Conservation (phyloP, 495 filamentous ascomycete species). For the Hyphodiscus hymeniophilus region DNA sequence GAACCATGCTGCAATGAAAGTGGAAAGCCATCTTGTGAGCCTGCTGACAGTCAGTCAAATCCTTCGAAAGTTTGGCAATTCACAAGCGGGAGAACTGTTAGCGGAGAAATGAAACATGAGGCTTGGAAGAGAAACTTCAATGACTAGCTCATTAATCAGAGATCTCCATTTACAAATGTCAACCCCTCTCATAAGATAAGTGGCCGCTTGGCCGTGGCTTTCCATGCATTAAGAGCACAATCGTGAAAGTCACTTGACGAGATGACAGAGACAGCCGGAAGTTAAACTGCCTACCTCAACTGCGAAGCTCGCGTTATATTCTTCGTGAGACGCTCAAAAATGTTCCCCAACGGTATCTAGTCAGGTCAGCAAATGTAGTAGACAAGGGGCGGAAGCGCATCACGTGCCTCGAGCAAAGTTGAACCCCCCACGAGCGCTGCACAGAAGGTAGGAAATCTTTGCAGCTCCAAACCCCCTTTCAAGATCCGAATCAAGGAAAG, state of each 20-base stretch:
- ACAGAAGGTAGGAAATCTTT: slow-evolving; percentile 78
- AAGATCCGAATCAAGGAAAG: slow-evolving; percentile 35
- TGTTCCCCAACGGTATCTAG: slow-evolving; percentile 25
- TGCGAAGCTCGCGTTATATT: slow-evolving; percentile 25
- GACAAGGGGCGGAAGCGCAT: slow-evolving; percentile 1
- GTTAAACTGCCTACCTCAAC: slow-evolving; percentile 22
- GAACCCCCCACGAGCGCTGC: slow-evolving; percentile 68
- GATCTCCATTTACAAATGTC: too few relatives aligned
- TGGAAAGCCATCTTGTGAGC: slow-evolving; percentile 35
- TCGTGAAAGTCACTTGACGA: background rate
- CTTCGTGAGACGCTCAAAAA: slow-evolving; percentile 19
- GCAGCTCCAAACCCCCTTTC: slow-evolving; percentile 36
- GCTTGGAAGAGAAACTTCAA: background rate
- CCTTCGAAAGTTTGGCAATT: background rate
- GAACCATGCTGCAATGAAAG: slow-evolving; percentile 43
- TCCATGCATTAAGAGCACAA: background rate
- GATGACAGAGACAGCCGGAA: background rate
- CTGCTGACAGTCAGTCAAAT: slow-evolving; percentile 7
- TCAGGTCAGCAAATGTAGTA: background rate
- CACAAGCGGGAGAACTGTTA: background rate
- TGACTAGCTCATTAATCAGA: too few relatives aligned
- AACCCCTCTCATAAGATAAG: too few relatives aligned
- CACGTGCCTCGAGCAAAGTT: slow-evolving; percentile 57
- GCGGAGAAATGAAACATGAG: background rate
- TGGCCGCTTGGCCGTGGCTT: too few relatives aligned